A percentile compares a stretch with the other conserved stretches of the same genome.
These are phyloP conservation scores for Diplocarpon mali DNA, from an alignment of 2,329 filamentous ascomycete genomes.

Conservation along the genomic window DNA sequence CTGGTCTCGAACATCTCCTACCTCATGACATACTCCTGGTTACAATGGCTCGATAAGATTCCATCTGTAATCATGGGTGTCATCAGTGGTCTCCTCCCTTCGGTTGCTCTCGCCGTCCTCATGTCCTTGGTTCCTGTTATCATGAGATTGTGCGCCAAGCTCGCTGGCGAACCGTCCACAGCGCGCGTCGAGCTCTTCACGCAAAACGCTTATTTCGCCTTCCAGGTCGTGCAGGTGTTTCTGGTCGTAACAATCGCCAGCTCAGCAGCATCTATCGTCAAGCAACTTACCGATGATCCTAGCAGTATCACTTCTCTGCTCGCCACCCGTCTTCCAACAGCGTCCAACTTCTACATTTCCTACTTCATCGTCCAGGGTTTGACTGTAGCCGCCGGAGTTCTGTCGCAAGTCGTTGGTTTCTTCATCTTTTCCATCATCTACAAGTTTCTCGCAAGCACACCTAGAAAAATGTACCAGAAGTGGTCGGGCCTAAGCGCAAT, in stretches of 20 bases:
- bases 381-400: slow-evolving; percentile 59
- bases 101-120: slow-evolving; percentile 66
- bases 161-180: slow-evolving; percentile 68
- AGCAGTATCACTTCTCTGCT: slow-evolving; percentile 50
- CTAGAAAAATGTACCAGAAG: slow-evolving; percentile 66
- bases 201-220: slow-evolving; percentile 84
- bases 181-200: slow-evolving; percentile 78
- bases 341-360: slow-evolving; percentile 89
- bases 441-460: slow-evolving; percentile 64
- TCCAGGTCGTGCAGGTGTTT: slow-evolving; percentile 88
- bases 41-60: slow-evolving; percentile 62
- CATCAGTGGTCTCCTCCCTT: slow-evolving; percentile 73
- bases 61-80: slow-evolving; percentile 66
- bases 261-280: slow-evolving; percentile 60
- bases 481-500: slow-evolving; percentile 65
- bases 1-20: slow-evolving; percentile 73
- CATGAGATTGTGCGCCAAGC: slow-evolving; percentile 68
- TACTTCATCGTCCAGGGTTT: slow-evolving; percentile 93
- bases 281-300: slow-evolving; percentile 53
- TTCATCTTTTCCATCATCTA: slow-evolving; percentile 64
- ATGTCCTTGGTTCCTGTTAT: slow-evolving; percentile 80
- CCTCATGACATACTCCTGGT: slow-evolving; percentile 53
- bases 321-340: slow-evolving; percentile 63
- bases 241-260: slow-evolving; percentile 75
- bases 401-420: slow-evolving; percentile 66